Evolutionary conservation across 805 yeast genomes (phyloP).

Genomic region (Dipodascopsis uninucleata): DNA sequence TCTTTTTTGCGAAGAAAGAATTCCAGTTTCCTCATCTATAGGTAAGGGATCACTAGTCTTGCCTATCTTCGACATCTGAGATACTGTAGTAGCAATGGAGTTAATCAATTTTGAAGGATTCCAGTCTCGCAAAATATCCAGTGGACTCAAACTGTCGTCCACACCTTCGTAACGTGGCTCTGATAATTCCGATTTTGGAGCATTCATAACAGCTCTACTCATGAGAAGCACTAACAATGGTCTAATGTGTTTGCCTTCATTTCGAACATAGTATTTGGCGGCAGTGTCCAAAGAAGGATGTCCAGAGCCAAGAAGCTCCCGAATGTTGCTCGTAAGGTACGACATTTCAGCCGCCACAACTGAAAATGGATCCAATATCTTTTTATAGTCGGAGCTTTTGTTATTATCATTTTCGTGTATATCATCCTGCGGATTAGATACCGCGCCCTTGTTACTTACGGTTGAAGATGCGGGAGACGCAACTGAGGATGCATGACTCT

Average conservation of each 20-base stretch:
- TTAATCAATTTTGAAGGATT: conserved; percentile 50
- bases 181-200: conserved; percentile 32
- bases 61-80: background rate
- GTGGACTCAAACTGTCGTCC: conserved; percentile 61
- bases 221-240: conserved; percentile 83
- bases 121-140: conserved; percentile 80
- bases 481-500: no score
- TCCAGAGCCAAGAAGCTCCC: conserved; percentile 82
- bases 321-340: conserved; percentile 79
- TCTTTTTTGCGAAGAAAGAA: conserved; percentile 90
- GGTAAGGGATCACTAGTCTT: background rate
- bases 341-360: conserved; percentile 93
- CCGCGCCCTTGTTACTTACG: no score
- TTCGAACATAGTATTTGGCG: conserved; percentile 90
- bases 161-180: conserved; percentile 23
- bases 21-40: conserved; percentile 40
- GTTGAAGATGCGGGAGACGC: no score
- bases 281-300: conserved; percentile 91
- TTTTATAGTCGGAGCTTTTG: no score
- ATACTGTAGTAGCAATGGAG: conserved; percentile 39
- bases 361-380: conserved; percentile 74
- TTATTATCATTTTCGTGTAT: no score
- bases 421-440: no score
- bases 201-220: conserved; percentile 65
- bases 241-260: conserved; percentile 92